Base-by-base conservation (phyloP, 1,284 basidiomycete species). In the Melampsora americana region DNA sequence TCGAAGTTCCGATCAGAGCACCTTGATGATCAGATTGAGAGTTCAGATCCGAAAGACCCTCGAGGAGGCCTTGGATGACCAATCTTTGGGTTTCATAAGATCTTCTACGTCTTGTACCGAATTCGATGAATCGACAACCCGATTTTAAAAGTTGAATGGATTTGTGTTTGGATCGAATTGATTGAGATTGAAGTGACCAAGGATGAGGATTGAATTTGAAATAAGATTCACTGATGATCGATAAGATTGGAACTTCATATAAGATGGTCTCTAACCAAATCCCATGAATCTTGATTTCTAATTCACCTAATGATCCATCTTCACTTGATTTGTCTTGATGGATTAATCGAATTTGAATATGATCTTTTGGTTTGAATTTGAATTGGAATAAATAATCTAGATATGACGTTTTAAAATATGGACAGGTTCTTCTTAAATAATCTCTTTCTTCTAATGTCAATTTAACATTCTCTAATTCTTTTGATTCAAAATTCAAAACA, bases 171-270 rank as follows among this genome's bases (percentile, higher is more conserved):
- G 94, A 92, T 28, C 83, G 78, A 62, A 85, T 86, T 86, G 87
- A 86, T 84, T 96, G 93, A 0, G 89, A 89, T 11, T 90, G 88
- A 78, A 93, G 88, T 73, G 84, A 87, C 96, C 95, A 99, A 23
- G 39, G 9, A 80, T 93, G 89, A 0, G 85, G 90, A 80, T 89
- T 89, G 3, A 62, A 61, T 65, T 81, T 83, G 81, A 91, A 93
- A 83, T 90, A 90, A 32, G 87, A 87, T 84, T 93, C 89, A 83
- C 92, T 92, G 65, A 94, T 85, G 79, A 90, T 90, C 11, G 92
- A 89, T 92, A 97, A 93, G 64, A 97, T 85, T 1, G 93, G 94
- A 0, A 98, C 93, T 84, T 99, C 95, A 89, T 96, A 99, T 23
- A 97, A 84, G 77, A 99, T 97, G 7, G 92, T 89, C 79, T 97